Base-by-base conservation (phyloP, 225 moss, liverwort and hornwort genomes). In the Polytrichum formosum region DNA sequence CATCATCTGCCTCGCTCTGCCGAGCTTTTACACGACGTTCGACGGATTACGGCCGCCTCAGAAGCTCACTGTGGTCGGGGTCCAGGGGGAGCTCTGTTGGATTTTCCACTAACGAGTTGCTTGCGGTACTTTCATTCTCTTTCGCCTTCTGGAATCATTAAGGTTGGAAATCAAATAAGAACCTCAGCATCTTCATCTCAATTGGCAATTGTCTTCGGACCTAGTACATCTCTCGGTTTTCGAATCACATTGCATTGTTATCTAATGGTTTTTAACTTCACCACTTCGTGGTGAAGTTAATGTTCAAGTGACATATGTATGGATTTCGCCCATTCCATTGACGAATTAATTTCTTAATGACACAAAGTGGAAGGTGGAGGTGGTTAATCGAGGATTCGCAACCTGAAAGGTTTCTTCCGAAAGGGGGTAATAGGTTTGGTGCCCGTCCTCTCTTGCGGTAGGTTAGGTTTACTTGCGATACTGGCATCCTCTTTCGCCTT, bases 1-100 rank as follows among this genome's bases (percentile, higher is more conserved):
- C 72, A n/a, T 73, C 73, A 10, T 81, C 77, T 18, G 72, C 53
- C 20, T 67, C 67, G 72, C 76, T 74, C n/a, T 80, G 80, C 16
- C 63, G 77, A 63, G 68, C 71, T 68, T 18, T 60, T 17, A 1
- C 66, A 46, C 53, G 62, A 55, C 72, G 70, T 18, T 62, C 66
- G 35, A 68, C 56, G 26, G 59, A 28, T 7, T 62, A 37, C 28
- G 67, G 64, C 18, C 67, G 61, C 17, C 56, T 77, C 61, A 71
- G 85, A 35, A 72, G 37, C 76, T 74, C 82, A 26, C 33, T 71
- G 53, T 63, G 67, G 58, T 74, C 71, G 6, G 59, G 54, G 29
- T 31, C 28, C 64, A 66, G 74, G 69, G 19, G 71, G 28, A 64
- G 46, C 56, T 68, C 70, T 1, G 74, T 70, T 26, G 85, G 82